Percentiles rank a stretch among this genome's conserved stretches.
These are phyloP conservation scores for Inga laurina DNA, from an alignment of 306 rosid genomes.

Conservation along the genomic window DNA sequence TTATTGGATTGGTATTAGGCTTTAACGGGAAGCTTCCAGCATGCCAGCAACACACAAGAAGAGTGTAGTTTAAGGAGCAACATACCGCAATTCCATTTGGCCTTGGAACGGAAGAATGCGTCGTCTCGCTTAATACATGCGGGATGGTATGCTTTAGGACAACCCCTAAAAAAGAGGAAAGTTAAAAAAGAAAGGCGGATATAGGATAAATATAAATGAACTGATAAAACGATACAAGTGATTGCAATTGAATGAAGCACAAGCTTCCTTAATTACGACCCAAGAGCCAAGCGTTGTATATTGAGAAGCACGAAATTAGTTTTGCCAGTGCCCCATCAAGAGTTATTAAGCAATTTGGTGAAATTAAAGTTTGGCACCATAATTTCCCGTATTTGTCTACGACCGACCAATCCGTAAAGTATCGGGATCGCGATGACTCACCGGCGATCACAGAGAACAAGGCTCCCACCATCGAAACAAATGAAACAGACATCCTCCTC, in stretches of 20 bases:
- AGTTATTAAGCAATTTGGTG: neutral
- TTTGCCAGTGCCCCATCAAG: conserved; percentile 13
- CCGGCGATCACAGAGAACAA: conserved; percentile 99
- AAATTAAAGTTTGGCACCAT: conserved; percentile 17
- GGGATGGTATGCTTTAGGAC: conserved; percentile 98
- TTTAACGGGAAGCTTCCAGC: neutral
- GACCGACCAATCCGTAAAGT: neutral
- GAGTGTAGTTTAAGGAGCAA: conserved; percentile 12
- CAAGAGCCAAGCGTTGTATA: conserved; percentile 23
- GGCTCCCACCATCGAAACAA: conserved; percentile 97
- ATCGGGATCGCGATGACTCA: conserved; percentile 45
- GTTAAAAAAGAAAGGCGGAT: neutral
- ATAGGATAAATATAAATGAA: conserved; percentile 2
- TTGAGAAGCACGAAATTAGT: conserved; percentile 5
- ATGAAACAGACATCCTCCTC: conserved; percentile 97
- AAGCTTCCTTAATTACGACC: conserved; percentile 24
- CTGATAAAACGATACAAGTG: conserved; percentile 4
- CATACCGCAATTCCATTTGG: conserved; percentile 98
- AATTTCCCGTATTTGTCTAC: neutral
- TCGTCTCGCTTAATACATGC: conserved; percentile 94
- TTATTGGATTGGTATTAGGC: conserved; percentile 4
- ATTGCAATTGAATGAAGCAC: conserved; percentile 17
- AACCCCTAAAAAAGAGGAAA: conserved; percentile 54
- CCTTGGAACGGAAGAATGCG: conserved; percentile 82
- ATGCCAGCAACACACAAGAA: neutral